Evolutionary conservation across 768 basidiomycete species (phyloP).

Genomic region (Hericium alpestre): DNA sequence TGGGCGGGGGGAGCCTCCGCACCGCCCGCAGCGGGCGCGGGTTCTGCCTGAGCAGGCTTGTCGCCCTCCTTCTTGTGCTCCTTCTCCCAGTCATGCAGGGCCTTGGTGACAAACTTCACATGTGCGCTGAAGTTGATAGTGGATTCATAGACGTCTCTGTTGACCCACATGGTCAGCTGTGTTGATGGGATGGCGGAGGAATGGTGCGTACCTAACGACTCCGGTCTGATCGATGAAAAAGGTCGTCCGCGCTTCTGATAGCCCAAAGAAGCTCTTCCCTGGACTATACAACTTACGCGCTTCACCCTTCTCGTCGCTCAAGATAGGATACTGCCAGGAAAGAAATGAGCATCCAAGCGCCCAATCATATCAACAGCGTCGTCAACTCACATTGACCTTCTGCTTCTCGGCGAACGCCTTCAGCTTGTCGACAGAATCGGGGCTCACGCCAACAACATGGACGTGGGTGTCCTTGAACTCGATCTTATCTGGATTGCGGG

Average conservation of each 20-base stretch:
- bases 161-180: slow-evolving; percentile 16
- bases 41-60: not conserved
- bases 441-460: slow-evolving; percentile 63
- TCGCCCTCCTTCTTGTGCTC: slow-evolving; percentile 12
- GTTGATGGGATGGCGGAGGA: not conserved
- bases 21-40: not conserved
- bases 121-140: slow-evolving; percentile 58
- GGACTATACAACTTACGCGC: slow-evolving; percentile 56
- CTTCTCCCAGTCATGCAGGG: slow-evolving; percentile 29
- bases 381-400: slow-evolving; percentile 40
- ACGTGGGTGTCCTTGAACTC: slow-evolving; percentile 55
- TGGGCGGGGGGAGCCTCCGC: no score
- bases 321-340: slow-evolving; percentile 53
- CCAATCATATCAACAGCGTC: not conserved
- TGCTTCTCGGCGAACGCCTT: slow-evolving; percentile 65
- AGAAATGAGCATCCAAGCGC: not conserved
- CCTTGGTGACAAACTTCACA: slow-evolving; percentile 59
- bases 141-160: slow-evolving; percentile 44
- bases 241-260: slow-evolving; percentile 56
- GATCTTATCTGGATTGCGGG: slow-evolving; percentile 39
- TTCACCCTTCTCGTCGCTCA: slow-evolving; percentile 59
- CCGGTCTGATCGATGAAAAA: slow-evolving; percentile 70
- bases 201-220: slow-evolving; percentile 38
- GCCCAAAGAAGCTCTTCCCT: slow-evolving; percentile 57
- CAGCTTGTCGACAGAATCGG: slow-evolving; percentile 63